Conservation (phyloP, 768 basidiomycete genomes). For the Suillus spraguei region DNA sequence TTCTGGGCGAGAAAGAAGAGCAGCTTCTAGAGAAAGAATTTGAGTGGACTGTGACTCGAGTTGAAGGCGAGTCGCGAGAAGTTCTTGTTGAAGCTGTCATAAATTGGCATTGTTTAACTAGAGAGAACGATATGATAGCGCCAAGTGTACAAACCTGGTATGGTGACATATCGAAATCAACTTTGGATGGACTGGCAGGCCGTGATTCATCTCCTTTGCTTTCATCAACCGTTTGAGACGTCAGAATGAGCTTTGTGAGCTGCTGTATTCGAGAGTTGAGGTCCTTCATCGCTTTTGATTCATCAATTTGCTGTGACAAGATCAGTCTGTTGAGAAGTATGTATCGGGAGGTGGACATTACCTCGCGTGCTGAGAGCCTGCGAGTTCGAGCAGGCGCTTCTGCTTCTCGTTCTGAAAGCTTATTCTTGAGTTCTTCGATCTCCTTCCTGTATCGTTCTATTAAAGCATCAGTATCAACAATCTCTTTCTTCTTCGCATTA, state of each 20-base stretch:
- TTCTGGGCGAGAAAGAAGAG: constrained; percentile 70
- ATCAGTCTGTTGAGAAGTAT: not conserved
- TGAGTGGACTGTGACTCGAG: constrained; percentile 82
- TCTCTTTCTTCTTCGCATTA: constrained; percentile 89
- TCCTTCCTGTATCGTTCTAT: constrained; percentile 94
- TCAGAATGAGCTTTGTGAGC: constrained; percentile 81
- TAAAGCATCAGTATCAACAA: constrained; percentile 90
- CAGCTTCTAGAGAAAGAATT: constrained; percentile 81
- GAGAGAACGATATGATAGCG: not conserved
- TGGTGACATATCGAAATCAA: constrained; percentile 89
- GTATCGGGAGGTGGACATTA: constrained; percentile 16
- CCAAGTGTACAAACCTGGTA: constrained; percentile 58
- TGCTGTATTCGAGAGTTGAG: constrained; percentile 80
- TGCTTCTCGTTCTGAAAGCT: constrained; percentile 70
- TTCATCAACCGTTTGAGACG: constrained; percentile 81
- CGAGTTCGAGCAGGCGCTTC: constrained; percentile 52
- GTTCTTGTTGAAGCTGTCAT: constrained; percentile 80
- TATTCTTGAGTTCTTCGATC: constrained; percentile 84
- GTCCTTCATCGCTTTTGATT: constrained; percentile 83
- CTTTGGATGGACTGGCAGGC: constrained; percentile 81
- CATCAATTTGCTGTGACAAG: constrained; percentile 69
- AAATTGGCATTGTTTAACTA: not conserved
- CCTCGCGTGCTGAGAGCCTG: constrained; percentile 49
- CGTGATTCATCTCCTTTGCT: constrained; percentile 68
- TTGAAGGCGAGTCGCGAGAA: constrained; percentile 75